Percentiles rank a stretch among this genome's conserved stretches.
Evolutionary conservation across 1,139 yeast genomes (phyloP).

Genomic region (Komagataea norvegica): DNA sequence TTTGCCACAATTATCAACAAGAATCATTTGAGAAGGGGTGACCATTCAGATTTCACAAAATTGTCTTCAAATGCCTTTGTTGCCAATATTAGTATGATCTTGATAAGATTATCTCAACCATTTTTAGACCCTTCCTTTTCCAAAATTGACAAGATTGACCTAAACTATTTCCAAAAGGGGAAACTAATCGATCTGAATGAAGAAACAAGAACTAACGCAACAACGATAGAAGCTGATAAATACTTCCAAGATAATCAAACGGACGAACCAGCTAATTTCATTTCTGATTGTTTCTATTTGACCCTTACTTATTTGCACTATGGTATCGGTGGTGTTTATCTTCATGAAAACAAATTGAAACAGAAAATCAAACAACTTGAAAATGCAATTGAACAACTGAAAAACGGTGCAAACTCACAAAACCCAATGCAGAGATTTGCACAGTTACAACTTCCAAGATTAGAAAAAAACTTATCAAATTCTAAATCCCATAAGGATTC

Average conservation of each 20-base stretch:
- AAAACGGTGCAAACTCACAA: conserved; percentile 26
- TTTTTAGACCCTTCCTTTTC: conserved; percentile 63
- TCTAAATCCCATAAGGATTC: conserved; percentile 47
- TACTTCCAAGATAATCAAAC: conserved; percentile 39
- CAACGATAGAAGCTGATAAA: conserved; percentile 62
- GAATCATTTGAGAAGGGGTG: conserved; percentile 84
- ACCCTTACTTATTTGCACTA: conserved; percentile 78
- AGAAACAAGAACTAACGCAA: conserved; percentile 80
- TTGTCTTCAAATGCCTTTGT: conserved; percentile 79
- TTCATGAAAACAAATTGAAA: conserved; percentile 42
- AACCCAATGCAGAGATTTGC: conserved; percentile 28
- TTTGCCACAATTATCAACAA: conserved; percentile 68
- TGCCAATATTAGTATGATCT: conserved; percentile 65
- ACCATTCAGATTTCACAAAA: conserved; percentile 66
- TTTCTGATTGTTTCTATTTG: conserved; percentile 81
- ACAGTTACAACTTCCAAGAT: conserved; percentile 40
- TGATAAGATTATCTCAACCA: conserved; percentile 75
- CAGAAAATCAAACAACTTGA: conserved; percentile 48
- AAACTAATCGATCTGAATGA: conserved; percentile 59
- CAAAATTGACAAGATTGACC: conserved; percentile 74
- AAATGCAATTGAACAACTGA: conserved; percentile 46
- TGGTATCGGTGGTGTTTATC: conserved; percentile 78
- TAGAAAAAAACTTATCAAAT: conserved; percentile 38
- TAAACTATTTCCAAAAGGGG: conserved; percentile 51
- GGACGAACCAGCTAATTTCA: conserved; percentile 56